These are phyloP conservation scores for Pterocarpus macrocarpus DNA, from an alignment of 306 rosid species.

Conservation along the genomic window DNA sequence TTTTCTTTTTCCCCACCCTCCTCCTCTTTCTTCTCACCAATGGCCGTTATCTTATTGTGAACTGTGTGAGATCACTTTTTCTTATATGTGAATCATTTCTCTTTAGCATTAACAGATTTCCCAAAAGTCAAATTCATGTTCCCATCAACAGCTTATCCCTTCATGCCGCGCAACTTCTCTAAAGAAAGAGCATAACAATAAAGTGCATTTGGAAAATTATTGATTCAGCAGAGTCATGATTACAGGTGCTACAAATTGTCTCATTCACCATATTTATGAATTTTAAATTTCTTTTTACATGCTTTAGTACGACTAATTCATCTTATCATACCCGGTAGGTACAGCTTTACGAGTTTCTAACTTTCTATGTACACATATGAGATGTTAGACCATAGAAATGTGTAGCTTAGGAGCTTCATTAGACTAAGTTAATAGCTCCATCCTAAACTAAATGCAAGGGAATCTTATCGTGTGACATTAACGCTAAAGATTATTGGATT, in stretches of 20 bases:
- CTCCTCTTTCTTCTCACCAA: not conserved
- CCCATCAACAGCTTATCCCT: constrained; percentile 53
- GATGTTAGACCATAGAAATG: not conserved
- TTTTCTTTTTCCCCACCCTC: not conserved
- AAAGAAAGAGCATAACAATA: constrained; percentile 44
- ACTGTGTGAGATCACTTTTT: not conserved
- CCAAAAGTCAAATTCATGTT: constrained; percentile 64
- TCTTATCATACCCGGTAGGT: not conserved
- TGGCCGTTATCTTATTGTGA: not conserved
- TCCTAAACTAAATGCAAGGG: not conserved
- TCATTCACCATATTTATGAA: constrained; percentile 35
- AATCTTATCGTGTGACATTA: constrained; percentile 15
- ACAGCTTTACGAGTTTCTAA: not conserved
- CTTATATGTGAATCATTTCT: not conserved
- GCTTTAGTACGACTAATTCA: not conserved
- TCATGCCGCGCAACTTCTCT: constrained; percentile 55
- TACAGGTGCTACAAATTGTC: constrained; percentile 54
- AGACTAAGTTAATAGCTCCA: not conserved
- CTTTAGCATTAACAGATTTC: constrained; percentile 28
- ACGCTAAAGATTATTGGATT: not conserved
- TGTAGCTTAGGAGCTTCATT: not conserved
- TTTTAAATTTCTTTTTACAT: not conserved
- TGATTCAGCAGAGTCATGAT: constrained; percentile 54
- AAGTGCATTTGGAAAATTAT: constrained; percentile 48
- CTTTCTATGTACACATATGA: not conserved